Conservation (phyloP, 2,329 filamentous ascomycete genomes). For the Colletotrichum tofieldiae region DNA sequence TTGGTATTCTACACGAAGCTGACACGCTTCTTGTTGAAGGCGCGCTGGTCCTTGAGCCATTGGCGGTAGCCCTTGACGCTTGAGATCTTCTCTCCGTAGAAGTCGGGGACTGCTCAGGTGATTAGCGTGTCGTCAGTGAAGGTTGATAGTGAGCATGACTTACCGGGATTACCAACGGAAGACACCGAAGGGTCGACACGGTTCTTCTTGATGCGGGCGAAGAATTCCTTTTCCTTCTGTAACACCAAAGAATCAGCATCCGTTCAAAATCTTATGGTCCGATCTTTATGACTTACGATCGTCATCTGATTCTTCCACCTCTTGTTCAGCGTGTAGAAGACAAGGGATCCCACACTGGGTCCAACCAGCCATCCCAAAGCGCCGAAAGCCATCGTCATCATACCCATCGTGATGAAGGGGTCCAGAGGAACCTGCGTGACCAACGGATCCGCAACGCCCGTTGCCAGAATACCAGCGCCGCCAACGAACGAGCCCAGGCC, state of each 20-base stretch:
- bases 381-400: constrained; percentile 83
- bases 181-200: constrained; percentile 92
- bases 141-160: constrained; percentile 41
- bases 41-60: constrained; percentile 98
- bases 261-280: background rate
- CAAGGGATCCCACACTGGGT: constrained; percentile 83
- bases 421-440: constrained; percentile 85
- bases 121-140: background rate
- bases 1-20: constrained; percentile 67
- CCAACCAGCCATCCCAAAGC: constrained; percentile 92
- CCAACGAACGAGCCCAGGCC: constrained; percentile 74
- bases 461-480: constrained; percentile 78
- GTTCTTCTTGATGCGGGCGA: constrained; percentile 90
- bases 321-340: constrained; percentile 85
- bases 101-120: constrained; percentile 80
- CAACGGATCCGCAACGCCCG: constrained; percentile 80
- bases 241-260: constrained; percentile 28
- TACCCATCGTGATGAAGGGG: constrained; percentile 86
- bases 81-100: constrained; percentile 98
- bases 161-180: constrained; percentile 88
- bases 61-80: constrained; percentile 92
- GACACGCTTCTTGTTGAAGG: constrained; percentile 92
- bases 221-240: constrained; percentile 95
- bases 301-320: constrained; percentile 81
- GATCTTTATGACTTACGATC: constrained; percentile 63